Evolutionary conservation across 1,139 yeast genomes (phyloP).

Genomic region (Yamadazyma triangularis): DNA sequence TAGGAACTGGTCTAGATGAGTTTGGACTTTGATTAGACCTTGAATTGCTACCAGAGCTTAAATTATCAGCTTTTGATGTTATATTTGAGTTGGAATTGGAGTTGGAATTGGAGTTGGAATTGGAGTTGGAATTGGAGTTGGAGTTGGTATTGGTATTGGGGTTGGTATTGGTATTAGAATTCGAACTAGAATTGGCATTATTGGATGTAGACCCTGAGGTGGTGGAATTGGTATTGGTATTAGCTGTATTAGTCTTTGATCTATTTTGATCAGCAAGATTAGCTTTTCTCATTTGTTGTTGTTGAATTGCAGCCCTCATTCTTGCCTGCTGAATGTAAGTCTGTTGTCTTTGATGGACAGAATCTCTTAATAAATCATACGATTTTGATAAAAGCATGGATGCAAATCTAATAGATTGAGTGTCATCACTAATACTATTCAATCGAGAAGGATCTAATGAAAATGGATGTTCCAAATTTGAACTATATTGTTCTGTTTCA

Average conservation of each 20-base stretch:
- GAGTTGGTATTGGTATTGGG: too few relatives aligned
- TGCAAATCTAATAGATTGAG: conserved; percentile 88
- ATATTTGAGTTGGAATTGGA: conserved; percentile 19
- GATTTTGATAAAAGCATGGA: conserved; percentile 87
- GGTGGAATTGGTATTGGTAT: conserved; percentile 3
- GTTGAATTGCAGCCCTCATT: conserved; percentile 43
- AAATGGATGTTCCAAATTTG: conserved; percentile 49
- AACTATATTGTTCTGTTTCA: conserved; percentile 48
- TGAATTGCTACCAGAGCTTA: conserved; percentile 2
- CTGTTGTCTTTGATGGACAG: conserved; percentile 46
- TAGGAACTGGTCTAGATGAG: too few relatives aligned
- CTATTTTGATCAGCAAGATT: too few relatives aligned
- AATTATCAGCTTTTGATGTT: conserved; percentile 1
- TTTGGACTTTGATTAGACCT: neutral
- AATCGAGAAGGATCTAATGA: conserved; percentile 64
- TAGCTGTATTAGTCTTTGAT: too few relatives aligned
- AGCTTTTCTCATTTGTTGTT: conserved; percentile 18
- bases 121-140: too few relatives aligned
- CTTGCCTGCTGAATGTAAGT: conserved; percentile 41
- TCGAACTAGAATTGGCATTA: too few relatives aligned
- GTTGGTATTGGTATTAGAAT: too few relatives aligned
- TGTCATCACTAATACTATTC: conserved; percentile 79
- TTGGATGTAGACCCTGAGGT: neutral
- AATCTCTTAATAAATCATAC: conserved; percentile 60
- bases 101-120: too few relatives aligned